Percentiles rank a stretch among this genome's conserved stretches.
phyloP scores from a whole-genome alignment of 148 eudicot genomes.

The Camellia granthamiana region DNA sequence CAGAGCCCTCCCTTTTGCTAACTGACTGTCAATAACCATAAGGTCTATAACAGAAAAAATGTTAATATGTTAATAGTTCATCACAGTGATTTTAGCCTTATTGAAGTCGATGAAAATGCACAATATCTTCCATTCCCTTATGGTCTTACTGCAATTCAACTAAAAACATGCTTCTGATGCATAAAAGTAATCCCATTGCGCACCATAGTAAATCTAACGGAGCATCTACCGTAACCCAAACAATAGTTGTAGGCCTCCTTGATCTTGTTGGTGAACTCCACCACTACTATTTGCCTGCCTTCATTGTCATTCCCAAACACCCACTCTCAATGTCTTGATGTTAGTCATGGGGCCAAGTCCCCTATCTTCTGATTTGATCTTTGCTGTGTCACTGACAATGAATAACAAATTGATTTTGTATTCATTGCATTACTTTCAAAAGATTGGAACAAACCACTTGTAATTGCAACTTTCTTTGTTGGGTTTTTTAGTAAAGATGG shows the following conservation, averaged over 20 bases:
- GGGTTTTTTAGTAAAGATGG: neutral
- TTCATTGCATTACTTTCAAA: neutral
- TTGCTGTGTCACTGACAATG: neutral
- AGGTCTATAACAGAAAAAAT: no score
- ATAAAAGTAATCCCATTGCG: neutral
- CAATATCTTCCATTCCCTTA: no score
- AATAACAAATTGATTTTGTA: neutral
- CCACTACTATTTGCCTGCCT: neutral
- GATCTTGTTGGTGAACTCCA: neutral
- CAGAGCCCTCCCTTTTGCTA: neutral
- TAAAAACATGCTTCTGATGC: neutral
- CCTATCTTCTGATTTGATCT: neutral
- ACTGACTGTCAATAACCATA: no score
- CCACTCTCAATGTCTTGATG: neutral
- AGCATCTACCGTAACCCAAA: neutral
- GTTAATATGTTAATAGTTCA: no score
- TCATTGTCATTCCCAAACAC: neutral
- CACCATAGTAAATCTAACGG: neutral
- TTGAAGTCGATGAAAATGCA: no score
- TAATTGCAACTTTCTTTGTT: neutral
- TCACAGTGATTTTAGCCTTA: no score
- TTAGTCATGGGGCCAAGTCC: neutral
- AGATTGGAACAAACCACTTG: neutral
- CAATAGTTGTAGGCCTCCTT: neutral
- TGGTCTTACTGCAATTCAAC: no score